Base-by-base conservation (phyloP, 2,329 filamentous ascomycete genomes). In the Neopestalotiopsis sp. region DNA sequence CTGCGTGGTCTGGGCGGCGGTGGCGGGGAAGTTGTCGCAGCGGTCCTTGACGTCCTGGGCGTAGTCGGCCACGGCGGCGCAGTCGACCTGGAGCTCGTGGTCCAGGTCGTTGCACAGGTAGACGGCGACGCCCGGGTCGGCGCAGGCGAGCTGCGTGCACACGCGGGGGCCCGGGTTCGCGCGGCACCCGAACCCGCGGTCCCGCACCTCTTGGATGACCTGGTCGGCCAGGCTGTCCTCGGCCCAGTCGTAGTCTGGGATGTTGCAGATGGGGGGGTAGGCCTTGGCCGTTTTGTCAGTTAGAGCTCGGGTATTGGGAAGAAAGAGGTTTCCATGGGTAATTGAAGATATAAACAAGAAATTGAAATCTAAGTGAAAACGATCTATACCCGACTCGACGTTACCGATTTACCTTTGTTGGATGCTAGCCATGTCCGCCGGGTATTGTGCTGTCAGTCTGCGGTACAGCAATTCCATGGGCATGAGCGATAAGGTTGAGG, bases 101-200 rank as follows among this genome's bases (percentile, higher is more conserved):
- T 62, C 59, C 59, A 62, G 32, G 59, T 62, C 59, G 59, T 62
- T 62, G 32, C 59, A 62, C 59, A 62, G 34, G 32, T 34, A 62
- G 32, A 62, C n/a, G 59, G 59, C 59, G 13, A 42, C 59, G 13
- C 59, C 59, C 4, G 59, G 59, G 12, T 40, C 59, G 28, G 13
- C 9, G n/a, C 59, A 62, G 59, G 32, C 59, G 59, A 62, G 30
- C 17, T 62, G 59, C 32, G 59, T 62, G 59, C 59, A 62, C 6
- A 62, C 32, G 14, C 59, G 28, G 0, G 59, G 59, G 2, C 59
- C 59, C 1, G 59, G 32, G n/a, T 40, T 38, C n/a, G 59, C 59
- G 30, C 7, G 13, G 59, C 59, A 62, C 5, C 32, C 32, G n/a
- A 14, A 34, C 13, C 30, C 57, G 13, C 57, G 17, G 13, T 5